Conservation (phyloP, 768 basidiomycete genomes). For the Hypholoma fasciculare region DNA sequence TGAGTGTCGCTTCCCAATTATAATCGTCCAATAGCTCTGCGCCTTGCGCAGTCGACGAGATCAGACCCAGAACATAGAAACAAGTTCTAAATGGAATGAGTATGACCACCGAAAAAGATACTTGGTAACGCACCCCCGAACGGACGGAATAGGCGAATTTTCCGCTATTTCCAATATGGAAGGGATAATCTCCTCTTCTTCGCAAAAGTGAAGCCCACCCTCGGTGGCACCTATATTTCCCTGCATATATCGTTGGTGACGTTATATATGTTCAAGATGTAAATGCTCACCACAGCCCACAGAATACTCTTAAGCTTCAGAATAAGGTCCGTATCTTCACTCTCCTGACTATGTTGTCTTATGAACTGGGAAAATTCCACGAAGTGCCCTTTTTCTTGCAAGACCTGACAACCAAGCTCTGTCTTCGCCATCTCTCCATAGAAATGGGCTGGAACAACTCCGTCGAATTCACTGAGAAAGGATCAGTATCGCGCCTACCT, state of each 20-base stretch:
- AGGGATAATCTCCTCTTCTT: constrained; percentile 93
- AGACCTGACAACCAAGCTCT: constrained; percentile 87
- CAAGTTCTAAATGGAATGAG: constrained; percentile 67
- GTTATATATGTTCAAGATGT: neutral
- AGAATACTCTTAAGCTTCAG: constrained; percentile 91
- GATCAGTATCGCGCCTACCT: neutral
- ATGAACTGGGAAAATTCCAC: constrained; percentile 90
- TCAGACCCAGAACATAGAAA: constrained; percentile 91
- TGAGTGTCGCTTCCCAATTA: constrained; percentile 89
- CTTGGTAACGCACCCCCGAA: constrained; percentile 73
- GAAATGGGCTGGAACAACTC: constrained; percentile 91
- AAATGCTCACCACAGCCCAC: constrained; percentile 85
- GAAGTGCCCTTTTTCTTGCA: constrained; percentile 91
- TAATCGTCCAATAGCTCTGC: constrained; percentile 92
- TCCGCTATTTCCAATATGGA: constrained; percentile 90
- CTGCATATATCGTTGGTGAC: constrained; percentile 37
- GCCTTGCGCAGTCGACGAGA: constrained; percentile 89
- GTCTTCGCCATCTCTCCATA: constrained; percentile 99
- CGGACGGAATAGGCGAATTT: constrained; percentile 84
- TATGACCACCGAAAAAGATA: neutral
- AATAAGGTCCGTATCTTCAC: constrained; percentile 80
- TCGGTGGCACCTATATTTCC: constrained; percentile 92
- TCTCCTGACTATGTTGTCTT: constrained; percentile 82
- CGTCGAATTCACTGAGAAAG: constrained; percentile 69
- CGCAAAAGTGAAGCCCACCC: constrained; percentile 91